These are phyloP conservation scores for Phytophthora pluvialis DNA, from an alignment of 352 stramenopile species.

Conservation along the genomic window DNA sequence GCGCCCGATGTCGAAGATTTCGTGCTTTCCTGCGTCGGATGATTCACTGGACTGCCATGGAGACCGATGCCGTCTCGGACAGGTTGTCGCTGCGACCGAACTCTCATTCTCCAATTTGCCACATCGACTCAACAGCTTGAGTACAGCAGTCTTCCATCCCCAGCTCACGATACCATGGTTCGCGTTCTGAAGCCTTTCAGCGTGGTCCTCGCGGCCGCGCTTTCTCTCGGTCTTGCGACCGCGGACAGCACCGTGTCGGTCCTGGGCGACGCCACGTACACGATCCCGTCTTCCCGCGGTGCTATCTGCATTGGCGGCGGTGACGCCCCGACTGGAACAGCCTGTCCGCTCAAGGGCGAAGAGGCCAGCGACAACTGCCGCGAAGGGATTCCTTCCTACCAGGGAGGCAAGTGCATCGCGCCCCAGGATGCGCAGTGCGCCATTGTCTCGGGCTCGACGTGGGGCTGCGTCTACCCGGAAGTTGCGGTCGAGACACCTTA, in stretches of 20 bases:
- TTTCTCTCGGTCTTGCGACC: conserved; percentile 23
- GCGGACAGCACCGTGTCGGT: conserved; percentile 40
- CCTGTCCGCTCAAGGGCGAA: conserved; percentile 41
- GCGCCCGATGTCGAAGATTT: conserved; percentile 9
- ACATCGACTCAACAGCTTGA: conserved; percentile 33
- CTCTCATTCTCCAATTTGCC: conserved; percentile 40
- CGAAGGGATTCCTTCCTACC: conserved; percentile 47
- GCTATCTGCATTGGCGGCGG: conserved; percentile 27
- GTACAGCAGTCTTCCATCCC: conserved; percentile 22
- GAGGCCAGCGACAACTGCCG: conserved; percentile 31
- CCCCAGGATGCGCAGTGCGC: conserved; percentile 46
- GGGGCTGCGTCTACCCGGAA: conserved; percentile 38
- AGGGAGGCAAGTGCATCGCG: conserved; percentile 37
- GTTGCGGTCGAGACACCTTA: neutral
- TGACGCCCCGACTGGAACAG: conserved; percentile 25
- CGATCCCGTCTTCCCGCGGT: conserved; percentile 23
- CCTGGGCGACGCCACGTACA: conserved; percentile 49
- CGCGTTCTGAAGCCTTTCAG: conserved; percentile 36
- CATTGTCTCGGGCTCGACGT: conserved; percentile 39
- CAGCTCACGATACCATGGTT: conserved; percentile 28
- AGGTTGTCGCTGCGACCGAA: conserved; percentile 6
- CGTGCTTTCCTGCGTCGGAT: neutral
- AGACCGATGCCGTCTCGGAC: neutral
- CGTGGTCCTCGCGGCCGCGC: conserved; percentile 17
- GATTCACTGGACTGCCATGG: conserved; percentile 12